Conservation (phyloP, 2,329 filamentous ascomycete genomes). For the Colletotrichum sublineola region DNA sequence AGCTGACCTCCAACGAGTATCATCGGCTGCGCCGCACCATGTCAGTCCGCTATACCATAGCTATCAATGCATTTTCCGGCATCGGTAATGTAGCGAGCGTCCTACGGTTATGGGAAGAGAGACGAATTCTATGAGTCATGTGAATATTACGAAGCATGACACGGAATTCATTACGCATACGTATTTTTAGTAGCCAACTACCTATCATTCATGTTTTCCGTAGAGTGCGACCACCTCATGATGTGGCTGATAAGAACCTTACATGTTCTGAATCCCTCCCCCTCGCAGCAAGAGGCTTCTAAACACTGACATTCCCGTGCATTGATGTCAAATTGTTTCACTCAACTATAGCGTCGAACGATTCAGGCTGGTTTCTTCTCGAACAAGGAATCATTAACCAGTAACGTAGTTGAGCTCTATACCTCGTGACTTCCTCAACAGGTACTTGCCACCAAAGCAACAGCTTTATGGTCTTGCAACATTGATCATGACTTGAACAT, state of each 20-base stretch:
- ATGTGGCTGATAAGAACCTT: conserved; percentile 21
- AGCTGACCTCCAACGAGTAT: background rate
- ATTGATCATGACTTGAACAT: background rate
- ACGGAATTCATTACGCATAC: background rate
- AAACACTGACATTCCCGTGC: conserved; percentile 66
- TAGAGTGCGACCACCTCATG: conserved; percentile 27
- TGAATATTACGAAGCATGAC: conserved; percentile 17
- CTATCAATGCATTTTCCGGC: background rate
- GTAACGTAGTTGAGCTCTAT: too few relatives aligned
- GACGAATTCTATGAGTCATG: conserved; percentile 1
- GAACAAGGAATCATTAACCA: too few relatives aligned
- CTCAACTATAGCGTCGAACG: too few relatives aligned
- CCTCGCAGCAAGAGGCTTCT: conserved; percentile 70
- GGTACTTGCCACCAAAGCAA: too few relatives aligned
- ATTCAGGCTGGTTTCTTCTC: too few relatives aligned
- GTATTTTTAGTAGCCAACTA: conserved; percentile 25
- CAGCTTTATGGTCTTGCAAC: too few relatives aligned
- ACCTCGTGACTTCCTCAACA: too few relatives aligned
- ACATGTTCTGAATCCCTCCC: conserved; percentile 40
- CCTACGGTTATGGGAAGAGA: background rate
- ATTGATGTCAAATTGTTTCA: too few relatives aligned
- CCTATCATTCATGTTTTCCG: conserved; percentile 32
- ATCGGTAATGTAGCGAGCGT: background rate
- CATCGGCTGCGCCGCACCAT: background rate
- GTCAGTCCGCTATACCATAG: background rate